Base-by-base conservation (phyloP, 176 grass and related monocot species). In the Typha latifolia region DNA sequence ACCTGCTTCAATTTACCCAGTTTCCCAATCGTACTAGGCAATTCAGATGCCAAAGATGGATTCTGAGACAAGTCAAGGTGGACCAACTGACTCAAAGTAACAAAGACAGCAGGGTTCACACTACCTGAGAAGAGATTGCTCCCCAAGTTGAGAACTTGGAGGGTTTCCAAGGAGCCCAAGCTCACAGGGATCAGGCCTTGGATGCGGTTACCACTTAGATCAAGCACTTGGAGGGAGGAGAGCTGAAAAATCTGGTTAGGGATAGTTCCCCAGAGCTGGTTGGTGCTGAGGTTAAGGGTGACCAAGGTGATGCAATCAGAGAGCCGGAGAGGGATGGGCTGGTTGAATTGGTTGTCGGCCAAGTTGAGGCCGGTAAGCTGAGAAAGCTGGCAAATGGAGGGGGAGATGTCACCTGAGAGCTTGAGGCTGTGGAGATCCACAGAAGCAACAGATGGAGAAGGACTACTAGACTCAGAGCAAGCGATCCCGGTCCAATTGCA, bases 151-250 rank as follows among this genome's bases (percentile, higher is more conserved):
- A 90, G 86, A 73, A 84, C 68, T 74, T 84, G 50, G 74, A 95
- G 86, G 0, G 6, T 51, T 4, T 31, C 47, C 43, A 90, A 62
- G 37, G 77, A 76, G 1, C 77, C 82, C 70, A 95, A 69, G 12
- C 71, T 66, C 3, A 70, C 47, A 1, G 83, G 85, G 51, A 90
- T 63, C 64, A 69, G 71, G 0, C 83, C 90, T 22, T 84, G 80
- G 78, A 95, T 47, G 64, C 69, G 70, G 80, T 95, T 95, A 65
- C 86, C 61, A 78, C 82, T 86, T 51, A 95, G 90, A 82, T 95
- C 83, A 65, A 95, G 83, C 48, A 70, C 72, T 0, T 62, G 10
- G 32, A 95, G 77, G 0, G 67, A 53, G 32, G 82, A 7, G 32
- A 95, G 83, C 56, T 49, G 19, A 61, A 32, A 62, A 43, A 90